Evolutionary conservation across 2,329 filamentous ascomycete genomes (phyloP).

Genomic region (Cytospora piceae): DNA sequence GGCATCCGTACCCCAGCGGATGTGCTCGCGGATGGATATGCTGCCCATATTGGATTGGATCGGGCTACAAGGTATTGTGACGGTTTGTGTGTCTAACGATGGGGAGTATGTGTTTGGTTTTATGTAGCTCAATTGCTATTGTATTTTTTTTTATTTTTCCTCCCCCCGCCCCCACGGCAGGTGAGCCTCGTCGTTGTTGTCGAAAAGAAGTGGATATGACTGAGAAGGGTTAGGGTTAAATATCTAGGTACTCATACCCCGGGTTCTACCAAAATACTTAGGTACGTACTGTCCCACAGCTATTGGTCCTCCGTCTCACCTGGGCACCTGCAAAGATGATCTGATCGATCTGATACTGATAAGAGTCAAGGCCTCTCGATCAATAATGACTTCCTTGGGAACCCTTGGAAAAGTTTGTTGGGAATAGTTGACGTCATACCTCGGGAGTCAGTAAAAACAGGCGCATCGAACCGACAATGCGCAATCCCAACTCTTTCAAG

Average conservation of each 20-base stretch:
- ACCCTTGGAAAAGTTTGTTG: neutral
- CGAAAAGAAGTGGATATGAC: neutral
- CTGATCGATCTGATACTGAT: neutral
- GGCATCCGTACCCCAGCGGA: constrained; percentile 58
- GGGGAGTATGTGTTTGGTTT: too few species aligned
- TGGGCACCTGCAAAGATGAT: too few species aligned
- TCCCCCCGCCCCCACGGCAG: too few species aligned
- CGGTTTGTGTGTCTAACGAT: too few species aligned
- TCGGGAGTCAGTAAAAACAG: neutral
- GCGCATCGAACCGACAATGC: constrained; percentile 2
- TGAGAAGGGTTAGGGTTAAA: neutral
- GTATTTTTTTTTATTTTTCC: too few species aligned
- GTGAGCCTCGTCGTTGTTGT: too few species aligned
- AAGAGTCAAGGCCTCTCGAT: neutral
- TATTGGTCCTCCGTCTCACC: neutral
- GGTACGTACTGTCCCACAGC: neutral
- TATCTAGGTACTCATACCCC: too few species aligned
- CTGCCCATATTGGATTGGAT: constrained; percentile 41
- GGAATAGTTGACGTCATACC: constrained; percentile 13
- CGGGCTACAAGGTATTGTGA: neutral
- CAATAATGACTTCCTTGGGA: neutral
- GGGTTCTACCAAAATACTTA: too few species aligned
- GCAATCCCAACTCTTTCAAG: constrained; percentile 1
- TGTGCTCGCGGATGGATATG: constrained; percentile 62
- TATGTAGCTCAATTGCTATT: too few species aligned